Evolutionary conservation across 345 rosid genomes (phyloP), one percentile per base, ranked within the genome.

Genomic region (Gossypium herbaceum): DNA sequence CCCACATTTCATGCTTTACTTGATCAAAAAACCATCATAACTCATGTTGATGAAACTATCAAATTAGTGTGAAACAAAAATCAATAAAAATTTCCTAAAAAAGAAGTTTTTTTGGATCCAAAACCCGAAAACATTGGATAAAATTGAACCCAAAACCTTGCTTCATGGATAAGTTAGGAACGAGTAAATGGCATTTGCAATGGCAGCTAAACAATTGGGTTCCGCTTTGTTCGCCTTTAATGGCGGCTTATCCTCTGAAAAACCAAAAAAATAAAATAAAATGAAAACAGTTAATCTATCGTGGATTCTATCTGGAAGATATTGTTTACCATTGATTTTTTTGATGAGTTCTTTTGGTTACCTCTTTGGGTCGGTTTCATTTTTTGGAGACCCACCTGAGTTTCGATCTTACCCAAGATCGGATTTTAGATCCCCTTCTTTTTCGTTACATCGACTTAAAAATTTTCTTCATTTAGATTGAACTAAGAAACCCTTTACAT

Each of bases 221-320:
- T 58, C 74, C 73, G 75, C 77, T 81, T 82, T 79, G 82, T 73
- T 25, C 76, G 78, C 81, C 85, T 81, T 82, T 79, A 79, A 79
- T 84, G 84, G 84, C 81, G 86, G 81, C 82, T 74, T 51, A 61
- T 62, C 80, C 80, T 76, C 56, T 73, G 25, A 65, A 77, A 67
- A 29, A 17, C 9, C 56, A 71, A 70, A 69, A 24, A 16, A 59
- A 5, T 47, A 12, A 59, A 24, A 20, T 9, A 20, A 56, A 69
- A 50, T 34, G 6, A 68, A 22, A 15, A 12, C 59, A 51, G 19
- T 51, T 22, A 17, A 25, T 69, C 55, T 73, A 20, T 76, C 80
- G 67, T 76, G 71, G 68, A 82, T 74, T 73, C 80, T 69, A 66
- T 52, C 80, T 67, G 66, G n/a, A 83, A 78, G 57, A 82, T 70